Evolutionary conservation across 148 eudicot species (phyloP).

Genomic region (Linanthus parryae): DNA sequence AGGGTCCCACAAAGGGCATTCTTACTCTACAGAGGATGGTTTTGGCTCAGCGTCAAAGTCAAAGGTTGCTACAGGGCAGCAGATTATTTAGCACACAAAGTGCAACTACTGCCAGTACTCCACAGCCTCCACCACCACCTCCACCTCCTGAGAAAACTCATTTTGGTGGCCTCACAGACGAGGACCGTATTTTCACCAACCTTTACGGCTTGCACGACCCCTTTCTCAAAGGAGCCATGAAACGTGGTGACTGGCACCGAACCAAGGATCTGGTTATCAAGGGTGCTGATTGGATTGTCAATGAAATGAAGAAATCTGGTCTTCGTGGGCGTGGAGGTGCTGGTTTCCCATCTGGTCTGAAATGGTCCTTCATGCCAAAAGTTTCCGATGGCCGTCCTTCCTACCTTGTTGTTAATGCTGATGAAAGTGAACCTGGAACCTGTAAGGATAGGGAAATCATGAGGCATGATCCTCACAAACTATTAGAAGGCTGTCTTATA

Average conservation of each 20-base stretch:
- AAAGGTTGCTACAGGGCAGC: slow-evolving; percentile 29
- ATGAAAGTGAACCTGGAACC: slow-evolving; percentile 99
- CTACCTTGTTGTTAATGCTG: slow-evolving; percentile 93
- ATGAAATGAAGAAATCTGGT: slow-evolving; percentile 92
- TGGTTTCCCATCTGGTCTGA: slow-evolving; percentile 94
- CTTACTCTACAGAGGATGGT: slow-evolving; percentile 51
- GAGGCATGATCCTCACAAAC: slow-evolving; percentile 93
- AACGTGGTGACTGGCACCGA: slow-evolving; percentile 95
- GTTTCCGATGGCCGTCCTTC: slow-evolving; percentile 87
- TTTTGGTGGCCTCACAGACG: slow-evolving; percentile 93
- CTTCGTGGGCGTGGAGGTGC: slow-evolving; percentile 99
- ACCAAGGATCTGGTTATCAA: slow-evolving; percentile 88
- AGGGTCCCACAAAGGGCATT: slow-evolving; percentile 79
- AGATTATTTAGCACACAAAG: slow-evolving; percentile 81
- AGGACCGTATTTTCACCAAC: slow-evolving; percentile 93
- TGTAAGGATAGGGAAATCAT: slow-evolving; percentile 95
- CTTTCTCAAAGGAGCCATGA: slow-evolving; percentile 92
- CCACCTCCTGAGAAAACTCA: slow-evolving; percentile 98
- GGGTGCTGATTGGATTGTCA: slow-evolving; percentile 93
- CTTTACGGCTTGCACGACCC: slow-evolving; percentile 86
- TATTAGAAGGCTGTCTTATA: slow-evolving; percentile 81
- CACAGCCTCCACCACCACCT: slow-evolving; percentile 88
- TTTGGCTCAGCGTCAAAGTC: slow-evolving; percentile 28
- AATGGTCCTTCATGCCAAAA: slow-evolving; percentile 98
- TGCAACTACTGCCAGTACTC: slow-evolving; percentile 60